Evolutionary conservation across 805 yeast species (phyloP).

Genomic region (Saccharomycopsis sp.): DNA sequence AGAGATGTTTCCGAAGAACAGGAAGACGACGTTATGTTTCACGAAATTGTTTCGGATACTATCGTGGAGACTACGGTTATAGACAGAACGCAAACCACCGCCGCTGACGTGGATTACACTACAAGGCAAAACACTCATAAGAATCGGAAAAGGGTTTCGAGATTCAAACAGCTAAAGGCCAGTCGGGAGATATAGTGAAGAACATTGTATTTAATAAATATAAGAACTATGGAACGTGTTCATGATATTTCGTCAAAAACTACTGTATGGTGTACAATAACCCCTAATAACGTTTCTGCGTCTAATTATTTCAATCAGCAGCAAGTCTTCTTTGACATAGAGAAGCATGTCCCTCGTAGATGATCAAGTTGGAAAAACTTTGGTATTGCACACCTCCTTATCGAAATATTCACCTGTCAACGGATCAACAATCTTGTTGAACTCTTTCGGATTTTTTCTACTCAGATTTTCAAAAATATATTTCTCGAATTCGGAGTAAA

Average conservation of each 20-base stretch:
- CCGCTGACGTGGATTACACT: background rate
- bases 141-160: constrained; percentile 12
- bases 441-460: background rate
- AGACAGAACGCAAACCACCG: background rate
- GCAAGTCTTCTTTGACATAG: background rate
- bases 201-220: too few relatives aligned
- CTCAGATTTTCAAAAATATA: background rate
- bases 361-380: constrained; percentile 20
- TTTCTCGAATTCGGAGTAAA: background rate
- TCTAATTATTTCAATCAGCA: background rate
- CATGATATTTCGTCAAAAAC: too few relatives aligned
- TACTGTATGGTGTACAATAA: too few relatives aligned
- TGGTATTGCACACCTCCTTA: constrained; percentile 4
- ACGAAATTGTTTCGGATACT: background rate
- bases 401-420: constrained; percentile 17
- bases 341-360: too few relatives aligned
- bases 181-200: constrained; percentile 1
- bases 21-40: background rate
- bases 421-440: constrained; percentile 16
- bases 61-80: background rate
- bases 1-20: background rate
- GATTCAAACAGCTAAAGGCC: constrained; percentile 10
- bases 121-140: constrained; percentile 14
- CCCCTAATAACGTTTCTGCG: background rate
- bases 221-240: too few relatives aligned